phyloP scores from a whole-genome alignment of 331 rosid species.

The Cydonia oblonga region DNA sequence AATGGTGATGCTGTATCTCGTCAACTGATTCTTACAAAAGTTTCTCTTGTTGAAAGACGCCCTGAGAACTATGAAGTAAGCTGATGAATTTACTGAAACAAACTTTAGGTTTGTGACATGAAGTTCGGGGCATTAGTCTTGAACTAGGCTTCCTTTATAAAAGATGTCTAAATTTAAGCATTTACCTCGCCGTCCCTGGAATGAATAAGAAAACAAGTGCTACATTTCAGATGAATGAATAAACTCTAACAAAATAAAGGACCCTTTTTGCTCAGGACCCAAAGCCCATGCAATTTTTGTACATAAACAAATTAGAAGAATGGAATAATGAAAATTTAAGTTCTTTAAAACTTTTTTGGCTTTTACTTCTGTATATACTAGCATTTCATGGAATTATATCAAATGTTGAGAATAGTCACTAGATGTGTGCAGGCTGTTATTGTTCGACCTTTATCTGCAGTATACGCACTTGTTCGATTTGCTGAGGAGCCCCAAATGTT shows the following conservation, averaged over 20 bases:
- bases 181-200: background rate
- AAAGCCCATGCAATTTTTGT: background rate
- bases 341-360: background rate
- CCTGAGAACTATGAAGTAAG: constrained; percentile 99
- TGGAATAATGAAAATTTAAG: background rate
- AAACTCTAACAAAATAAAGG: background rate
- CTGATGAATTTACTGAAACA: constrained; percentile 28
- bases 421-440: constrained; percentile 98
- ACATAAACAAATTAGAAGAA: background rate
- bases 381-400: constrained; percentile 23
- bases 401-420: constrained; percentile 60
- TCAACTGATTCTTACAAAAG: constrained; percentile 92
- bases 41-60: constrained; percentile 94
- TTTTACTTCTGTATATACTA: background rate
- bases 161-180: background rate
- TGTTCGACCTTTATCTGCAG: constrained; percentile 95
- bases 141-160: background rate
- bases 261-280: background rate
- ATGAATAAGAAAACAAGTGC: background rate
- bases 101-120: constrained; percentile 1
- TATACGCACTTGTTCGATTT: constrained; percentile 82
- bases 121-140: background rate
- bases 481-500: constrained; percentile 99
- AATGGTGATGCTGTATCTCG: constrained; percentile 95
- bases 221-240: background rate